Evolutionary conservation across 2,329 filamentous ascomycete genomes (phyloP), one percentile per base, ranked within the genome.

Genomic region (Clarireedia sp.): DNA sequence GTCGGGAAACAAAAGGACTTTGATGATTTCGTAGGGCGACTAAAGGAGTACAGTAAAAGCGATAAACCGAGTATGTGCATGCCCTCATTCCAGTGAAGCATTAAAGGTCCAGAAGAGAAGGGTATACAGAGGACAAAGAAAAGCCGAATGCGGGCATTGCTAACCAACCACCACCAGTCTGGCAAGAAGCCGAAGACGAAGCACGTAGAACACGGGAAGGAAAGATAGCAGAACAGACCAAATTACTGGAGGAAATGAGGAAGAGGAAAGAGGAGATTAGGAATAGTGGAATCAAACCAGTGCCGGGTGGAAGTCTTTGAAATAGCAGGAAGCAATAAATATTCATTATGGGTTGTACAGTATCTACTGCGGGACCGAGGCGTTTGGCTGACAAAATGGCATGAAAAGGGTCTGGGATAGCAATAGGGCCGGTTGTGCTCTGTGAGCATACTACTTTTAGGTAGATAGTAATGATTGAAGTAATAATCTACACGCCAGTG

Each of bases 11-110:
- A 94, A 67, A 80, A 91, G 71, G 90, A 96, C 57, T 96, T 96
- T 65, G 88, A 96, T 68, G 81, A 90, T 55, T 97, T 96, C 67
- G 87, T 96, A 26, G 79, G 68, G 48, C 83, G 85, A 64, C 72
- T 99, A 68, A 96, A 95, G 77, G 82, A 92, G 65, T 89, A 91
- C 70, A 88, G 89, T 24, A 95, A 91, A 74, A 94, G 87, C 14
- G 86, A 95, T 68, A 96, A 92, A 74, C 89, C 89, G 44, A 95
- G 90, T 95, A 78, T 59, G 86, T 75, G 21, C 44, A 8, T 29
- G 8, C 21, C 40, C 19, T 41, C n/a, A 2, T 12, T 12, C 29
- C 29, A 9, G 12, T 33, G 10, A 33, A 33, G 29, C 29, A 33
- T 9, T 33, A 10, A 7, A 19, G 40, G 40, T 9, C 9, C 3